Conservation (phyloP, 805 yeast genomes). For the Wickerhamiella occidentalis region DNA sequence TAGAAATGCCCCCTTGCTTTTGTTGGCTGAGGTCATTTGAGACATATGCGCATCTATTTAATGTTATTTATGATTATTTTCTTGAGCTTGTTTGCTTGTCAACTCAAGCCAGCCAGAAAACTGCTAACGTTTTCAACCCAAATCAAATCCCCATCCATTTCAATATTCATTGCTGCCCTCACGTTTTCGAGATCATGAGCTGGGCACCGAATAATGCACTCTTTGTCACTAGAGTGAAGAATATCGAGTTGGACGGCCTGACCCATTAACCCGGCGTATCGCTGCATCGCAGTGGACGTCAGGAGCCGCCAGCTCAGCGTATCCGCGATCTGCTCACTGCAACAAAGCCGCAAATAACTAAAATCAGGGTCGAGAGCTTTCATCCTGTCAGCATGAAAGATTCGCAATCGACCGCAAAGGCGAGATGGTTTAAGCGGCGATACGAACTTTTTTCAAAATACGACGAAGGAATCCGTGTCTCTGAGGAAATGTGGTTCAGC, state of each 20-base stretch:
- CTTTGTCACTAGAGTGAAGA: slow-evolving; percentile 11
- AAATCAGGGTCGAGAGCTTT: slow-evolving; percentile 24
- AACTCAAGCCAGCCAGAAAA: slow-evolving; percentile 3
- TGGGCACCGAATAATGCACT: slow-evolving; percentile 19
- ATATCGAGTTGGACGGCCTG: slow-evolving; percentile 25
- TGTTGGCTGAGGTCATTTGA: too few relatives aligned
- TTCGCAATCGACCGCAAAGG: background rate
- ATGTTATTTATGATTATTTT: too few relatives aligned
- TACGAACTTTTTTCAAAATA: slow-evolving; percentile 46
- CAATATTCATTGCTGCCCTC: slow-evolving; percentile 12
- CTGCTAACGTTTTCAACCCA: slow-evolving; percentile 1
- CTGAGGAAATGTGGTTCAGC: slow-evolving; percentile 69
- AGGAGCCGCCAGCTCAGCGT: slow-evolving; percentile 25
- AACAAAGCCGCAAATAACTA: slow-evolving; percentile 24
- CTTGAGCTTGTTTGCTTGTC: too few relatives aligned
- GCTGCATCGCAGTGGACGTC: slow-evolving; percentile 18
- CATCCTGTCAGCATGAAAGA: slow-evolving; percentile 10
- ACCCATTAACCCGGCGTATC: slow-evolving; percentile 25
- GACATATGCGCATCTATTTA: too few relatives aligned
- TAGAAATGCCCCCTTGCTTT: too few relatives aligned
- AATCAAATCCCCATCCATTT: slow-evolving; percentile 10
- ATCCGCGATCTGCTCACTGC: slow-evolving; percentile 19
- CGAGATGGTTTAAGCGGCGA: slow-evolving; percentile 26
- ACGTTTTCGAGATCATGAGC: slow-evolving; percentile 9
- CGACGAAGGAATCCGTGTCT: slow-evolving; percentile 58